Evolutionary conservation across 2,329 filamentous ascomycete genomes (phyloP), one percentile per base, ranked within the genome.

Genomic region (Xylaria polymorpha): DNA sequence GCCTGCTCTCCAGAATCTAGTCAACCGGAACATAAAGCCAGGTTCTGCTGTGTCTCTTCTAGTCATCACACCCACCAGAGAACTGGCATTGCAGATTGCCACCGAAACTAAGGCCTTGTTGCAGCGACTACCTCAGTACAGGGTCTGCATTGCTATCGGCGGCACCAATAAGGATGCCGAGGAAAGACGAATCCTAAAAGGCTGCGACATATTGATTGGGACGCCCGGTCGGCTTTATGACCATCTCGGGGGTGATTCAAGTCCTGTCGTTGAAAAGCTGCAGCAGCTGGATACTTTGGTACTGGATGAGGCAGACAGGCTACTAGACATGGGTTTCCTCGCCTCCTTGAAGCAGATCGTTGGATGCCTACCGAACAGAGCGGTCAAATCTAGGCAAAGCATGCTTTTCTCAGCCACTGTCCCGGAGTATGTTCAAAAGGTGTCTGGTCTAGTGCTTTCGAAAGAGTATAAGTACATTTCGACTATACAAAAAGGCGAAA

Each of bases 361-460:
- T 22, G 85, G 87, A 72, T 87, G 90, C 12, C 84, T 97, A 4
- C 93, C 93, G 0, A 80, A 86, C 69, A 88, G 90, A 78, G 78
- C 82, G 1, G 79, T 85, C 61, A 86, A 88, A 35, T 84, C 90
- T 66, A 81, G 88, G 61, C 89, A 91, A 72, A 94, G 93, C 59
- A 93, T 93, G 84, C 88, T 96, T 56, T 97, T 96, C 84, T 94
- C 91, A 3, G 94, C 94, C 10, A 97, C 94, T 22, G 91, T 97
- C 80, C 91, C 89, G 46, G 87, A 88, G 29, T 94, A 95, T 77
- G 91, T 97, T 62, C 87, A 94, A 77, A 89, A 91, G 68, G 87
- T 97, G 65, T 92, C 94, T 46, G 85, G 87, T 48, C 79, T 86
- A 55, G 92, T 91, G 1, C 87, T 96, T 77, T 88, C 90, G 71